Base-by-base conservation (phyloP, 495 filamentous ascomycete genomes). In the Talaromyces ruber region DNA sequence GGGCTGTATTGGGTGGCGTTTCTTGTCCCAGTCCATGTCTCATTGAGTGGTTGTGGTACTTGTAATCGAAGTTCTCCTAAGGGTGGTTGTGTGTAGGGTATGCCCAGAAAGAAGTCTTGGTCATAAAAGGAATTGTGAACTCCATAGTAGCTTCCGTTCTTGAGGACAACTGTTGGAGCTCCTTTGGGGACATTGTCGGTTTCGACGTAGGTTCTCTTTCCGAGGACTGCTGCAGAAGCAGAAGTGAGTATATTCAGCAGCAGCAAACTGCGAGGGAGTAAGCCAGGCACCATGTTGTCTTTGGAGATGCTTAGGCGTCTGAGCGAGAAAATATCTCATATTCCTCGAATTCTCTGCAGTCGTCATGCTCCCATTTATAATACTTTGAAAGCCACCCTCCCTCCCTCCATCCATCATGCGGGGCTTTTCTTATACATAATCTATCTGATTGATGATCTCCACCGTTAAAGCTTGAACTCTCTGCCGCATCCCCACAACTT, bases 31-130 rank as follows among this genome's bases (percentile, higher is more conserved):
- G 62, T 63, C 64, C 66, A 78, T 8, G 58, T 43, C n/a, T 39
- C 43, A 56, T 69, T 67, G 32, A 68, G 43, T 0, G 70, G 60
- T 43, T 65, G 59, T 11, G 68, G 68, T 9, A 56, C 22, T 16
- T 59, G 39, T 34, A 62, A 65, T 6, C 68, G 62, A n/a, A 68
- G 64, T n/a, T 65, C 47, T 6, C 59, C 64, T 9, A 70, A 28
- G 2, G 74, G 76, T 51, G 75, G 73, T 50, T 79, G 74, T 28
- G 78, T 73, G 70, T 77, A 82, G 6, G 79, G 77, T 11, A 82
- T 76, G 24, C 77, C 76, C 24, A 79, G 66, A 62, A 80, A 81
- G 59, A 74, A 71, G 52, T 80, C 79, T 60, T 80, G 77, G 25
- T 74, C 58, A 60, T 75, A 78, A n/a, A 58, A 45, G 9, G 66